phyloP scores from a whole-genome alignment of 331 rosid species.

The Cydonia oblonga region DNA sequence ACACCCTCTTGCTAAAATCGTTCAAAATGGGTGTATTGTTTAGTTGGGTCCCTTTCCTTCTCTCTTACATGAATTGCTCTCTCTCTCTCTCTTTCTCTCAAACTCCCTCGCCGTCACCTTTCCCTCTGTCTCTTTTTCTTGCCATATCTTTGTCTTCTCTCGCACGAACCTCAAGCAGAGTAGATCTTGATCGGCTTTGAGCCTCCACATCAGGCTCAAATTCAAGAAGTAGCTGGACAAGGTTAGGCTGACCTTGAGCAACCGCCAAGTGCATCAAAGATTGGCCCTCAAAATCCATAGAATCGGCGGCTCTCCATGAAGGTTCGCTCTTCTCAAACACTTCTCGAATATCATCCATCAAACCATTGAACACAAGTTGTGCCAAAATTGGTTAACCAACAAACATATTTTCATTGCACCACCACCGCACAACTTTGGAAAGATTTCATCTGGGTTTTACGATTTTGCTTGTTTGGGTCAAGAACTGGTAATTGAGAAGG shows the following conservation, averaged over 20 bases:
- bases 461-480: too few relatives aligned
- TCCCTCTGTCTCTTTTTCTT: too few relatives aligned
- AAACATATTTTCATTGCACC: not conserved
- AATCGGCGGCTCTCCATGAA: constrained; percentile 43
- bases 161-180: constrained; percentile 55
- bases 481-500: too few relatives aligned
- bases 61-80: too few relatives aligned
- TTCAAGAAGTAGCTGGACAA: constrained; percentile 66
- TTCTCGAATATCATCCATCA: constrained; percentile 55
- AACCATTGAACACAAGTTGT: constrained; percentile 41
- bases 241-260: constrained; percentile 39
- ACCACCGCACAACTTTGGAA: too few relatives aligned
- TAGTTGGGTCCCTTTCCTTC: too few relatives aligned
- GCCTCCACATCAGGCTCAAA: constrained; percentile 48
- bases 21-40: too few relatives aligned
- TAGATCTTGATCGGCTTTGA: constrained; percentile 30
- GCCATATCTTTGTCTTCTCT: too few relatives aligned
- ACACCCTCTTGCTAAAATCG: too few relatives aligned
- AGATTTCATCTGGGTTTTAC: too few relatives aligned
- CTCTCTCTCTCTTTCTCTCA: too few relatives aligned
- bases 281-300: constrained; percentile 41
- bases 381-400: constrained; percentile 51
- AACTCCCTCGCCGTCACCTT: too few relatives aligned
- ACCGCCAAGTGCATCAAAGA: constrained; percentile 53
- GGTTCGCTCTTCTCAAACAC: constrained; percentile 58